Evolutionary conservation across 192 early-diverging fungal genomes (phyloP), one percentile per base, ranked within the genome.

Genomic region (Tieghemiomyces parasiticus): DNA sequence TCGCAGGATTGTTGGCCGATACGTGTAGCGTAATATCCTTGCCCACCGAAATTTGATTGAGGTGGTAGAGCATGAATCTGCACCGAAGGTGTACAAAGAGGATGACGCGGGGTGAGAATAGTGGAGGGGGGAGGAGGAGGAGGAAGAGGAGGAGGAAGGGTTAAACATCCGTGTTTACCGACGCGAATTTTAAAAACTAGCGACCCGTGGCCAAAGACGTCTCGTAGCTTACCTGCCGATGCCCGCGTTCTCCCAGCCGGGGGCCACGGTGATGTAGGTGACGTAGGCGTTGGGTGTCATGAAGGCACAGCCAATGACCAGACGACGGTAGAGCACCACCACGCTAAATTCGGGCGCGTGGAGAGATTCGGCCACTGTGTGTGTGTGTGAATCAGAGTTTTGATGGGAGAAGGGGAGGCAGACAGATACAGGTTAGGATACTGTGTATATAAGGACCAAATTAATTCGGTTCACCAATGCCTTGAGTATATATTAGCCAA

Each of bases 21-120:
- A 96, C 93, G 71, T 96, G 93, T 50, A 96, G 73, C 3, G 87
- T 94, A 22, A 93, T 73, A 62, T 96, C 93, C 67, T 85, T 87
- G 30, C 82, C 74, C 24, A 77, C 70, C 13, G 75, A 69, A 20
- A 78, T 78, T 72, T 92, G 87, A 49, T 88, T 85, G 54, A 95
- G 64, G 66, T 91, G 84, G 64, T 82, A 87, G 13, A 95, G 38
- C 89, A 91, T 91, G 61, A 84, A 84, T 59, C 75, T 75, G 61
- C n/a, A n/a, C n/a, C n/a, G n/a, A n/a, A n/a, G n/a, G n/a, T 19
- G 19, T 38, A 62, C 6, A 2, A 19, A 60, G 59, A 70, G 61
- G 48, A 65, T 63, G 50, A 65, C 56, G 35, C 55, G 50, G 24
- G 60, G 29, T 33, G 3, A 19, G 0, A 49, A 22, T 20, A 26